Evolutionary conservation across 306 rosid species (phyloP).

Genomic region (Dryas octopetala): DNA sequence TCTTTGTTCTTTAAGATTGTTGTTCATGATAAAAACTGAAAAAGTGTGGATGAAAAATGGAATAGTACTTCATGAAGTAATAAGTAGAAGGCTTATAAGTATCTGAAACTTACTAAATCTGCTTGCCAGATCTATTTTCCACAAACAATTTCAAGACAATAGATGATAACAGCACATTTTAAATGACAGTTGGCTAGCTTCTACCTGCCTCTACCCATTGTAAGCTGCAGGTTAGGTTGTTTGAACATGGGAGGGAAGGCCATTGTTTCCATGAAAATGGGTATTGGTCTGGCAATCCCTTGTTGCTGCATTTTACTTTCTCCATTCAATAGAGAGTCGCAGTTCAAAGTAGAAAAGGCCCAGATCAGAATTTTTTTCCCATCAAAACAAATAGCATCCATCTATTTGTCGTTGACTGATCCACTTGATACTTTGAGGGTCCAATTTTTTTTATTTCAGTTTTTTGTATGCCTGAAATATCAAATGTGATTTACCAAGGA

Average conservation of each 20-base stretch:
- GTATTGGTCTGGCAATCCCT: neutral
- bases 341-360: neutral
- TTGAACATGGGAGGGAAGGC: neutral
- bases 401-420: neutral
- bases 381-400: neutral
- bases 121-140: too few relatives aligned
- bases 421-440: neutral
- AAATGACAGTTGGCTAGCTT: too few relatives aligned
- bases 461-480: neutral
- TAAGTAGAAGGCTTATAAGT: too few relatives aligned
- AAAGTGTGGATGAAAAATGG: too few relatives aligned
- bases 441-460: neutral
- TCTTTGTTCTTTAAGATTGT: neutral
- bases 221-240: neutral
- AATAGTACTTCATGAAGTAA: too few relatives aligned
- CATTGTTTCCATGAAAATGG: neutral
- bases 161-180: too few relatives aligned
- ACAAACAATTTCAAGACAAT: too few relatives aligned
- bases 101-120: too few relatives aligned
- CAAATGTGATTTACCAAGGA: neutral
- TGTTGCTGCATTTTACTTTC: neutral
- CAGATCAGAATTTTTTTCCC: neutral
- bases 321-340: neutral
- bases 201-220: too few relatives aligned
- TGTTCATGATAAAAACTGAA: too few relatives aligned